Percentiles rank a stretch among this genome's conserved stretches.
These are phyloP conservation scores for Cyclotella cryptica DNA, from an alignment of 108 stramenopile species.

Conservation along the genomic window DNA sequence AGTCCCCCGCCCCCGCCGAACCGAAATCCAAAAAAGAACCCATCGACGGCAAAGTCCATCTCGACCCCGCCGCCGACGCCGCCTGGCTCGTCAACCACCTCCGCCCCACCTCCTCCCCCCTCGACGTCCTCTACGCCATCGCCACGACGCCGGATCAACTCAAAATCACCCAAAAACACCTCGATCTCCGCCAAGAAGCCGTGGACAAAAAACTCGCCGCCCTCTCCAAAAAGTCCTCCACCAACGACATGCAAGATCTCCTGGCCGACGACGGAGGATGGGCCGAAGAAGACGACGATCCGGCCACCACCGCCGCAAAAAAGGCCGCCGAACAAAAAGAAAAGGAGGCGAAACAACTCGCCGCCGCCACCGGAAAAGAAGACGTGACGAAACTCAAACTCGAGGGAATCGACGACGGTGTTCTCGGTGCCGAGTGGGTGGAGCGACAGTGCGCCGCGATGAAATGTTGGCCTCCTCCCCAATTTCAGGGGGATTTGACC, in stretches of 20 bases:
- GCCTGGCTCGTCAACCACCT: conserved; percentile 64
- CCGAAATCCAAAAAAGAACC: conserved; percentile 9
- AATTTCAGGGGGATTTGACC: conserved; percentile 49
- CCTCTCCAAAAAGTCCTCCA: conserved; percentile 33
- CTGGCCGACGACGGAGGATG: conserved; percentile 53
- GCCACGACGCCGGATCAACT: conserved; percentile 74
- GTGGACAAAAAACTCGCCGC: conserved; percentile 40
- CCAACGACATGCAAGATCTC: conserved; percentile 28
- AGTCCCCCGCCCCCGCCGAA: conserved; percentile 9
- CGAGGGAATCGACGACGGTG: conserved; percentile 86
- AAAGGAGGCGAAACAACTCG: conserved; percentile 57
- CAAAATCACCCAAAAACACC: conserved; percentile 46
- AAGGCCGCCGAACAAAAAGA: conserved; percentile 69
- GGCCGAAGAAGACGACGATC: conserved; percentile 76
- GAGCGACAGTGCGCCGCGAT: conserved; percentile 43
- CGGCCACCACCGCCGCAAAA: conserved; percentile 58
- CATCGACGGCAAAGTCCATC: conserved; percentile 28
- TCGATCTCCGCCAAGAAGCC: conserved; percentile 48
- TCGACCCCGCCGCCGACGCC: conserved; percentile 54
- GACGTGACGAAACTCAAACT: conserved; percentile 56
- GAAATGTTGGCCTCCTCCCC: conserved; percentile 73
- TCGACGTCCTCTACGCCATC: conserved; percentile 71
- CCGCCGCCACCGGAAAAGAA: conserved; percentile 68
- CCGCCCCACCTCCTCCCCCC: conserved; percentile 60
- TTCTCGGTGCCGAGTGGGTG: conserved; percentile 85